A percentile compares a stretch with the other conserved stretches of the same genome.
phyloP scores from a whole-genome alignment of 2,329 filamentous ascomycete species.

The Cyanodermella asteris region DNA sequence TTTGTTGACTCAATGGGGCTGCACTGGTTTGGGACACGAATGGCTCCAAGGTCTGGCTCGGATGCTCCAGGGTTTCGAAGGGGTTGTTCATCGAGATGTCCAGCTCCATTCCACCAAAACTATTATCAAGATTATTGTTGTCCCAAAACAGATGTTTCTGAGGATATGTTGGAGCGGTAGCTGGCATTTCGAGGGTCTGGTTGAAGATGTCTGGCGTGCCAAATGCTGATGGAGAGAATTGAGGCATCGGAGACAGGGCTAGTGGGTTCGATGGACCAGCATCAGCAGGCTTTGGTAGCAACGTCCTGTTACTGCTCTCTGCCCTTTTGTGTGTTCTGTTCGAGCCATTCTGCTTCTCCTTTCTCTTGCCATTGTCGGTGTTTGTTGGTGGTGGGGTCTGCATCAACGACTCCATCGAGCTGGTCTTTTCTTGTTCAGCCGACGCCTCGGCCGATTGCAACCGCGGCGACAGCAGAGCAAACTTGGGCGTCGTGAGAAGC shows the following conservation, averaged over 20 bases:
- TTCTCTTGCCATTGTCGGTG: slow-evolving; percentile 25
- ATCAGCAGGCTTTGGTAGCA: slow-evolving; percentile 1
- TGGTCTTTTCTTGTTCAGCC: too few species aligned
- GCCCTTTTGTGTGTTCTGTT: slow-evolving; percentile 11
- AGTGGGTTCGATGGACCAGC: neutral
- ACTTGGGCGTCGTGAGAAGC: too few species aligned
- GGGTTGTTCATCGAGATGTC: slow-evolving; percentile 7
- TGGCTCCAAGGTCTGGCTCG: slow-evolving; percentile 3
- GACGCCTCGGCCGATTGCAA: too few species aligned
- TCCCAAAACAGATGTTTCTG: slow-evolving; percentile 31
- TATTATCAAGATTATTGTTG: slow-evolving; percentile 6
- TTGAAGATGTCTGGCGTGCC: slow-evolving; percentile 33
- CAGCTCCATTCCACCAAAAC: slow-evolving; percentile 5
- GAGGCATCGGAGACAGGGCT: slow-evolving; percentile 31
- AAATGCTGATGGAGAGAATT: slow-evolving; percentile 36
- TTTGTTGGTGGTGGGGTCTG: slow-evolving; percentile 41
- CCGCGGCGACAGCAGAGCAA: too few species aligned
- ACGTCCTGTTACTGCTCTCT: slow-evolving; percentile 9
- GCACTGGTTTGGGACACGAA: slow-evolving; percentile 4
- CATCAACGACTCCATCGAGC: too few species aligned
- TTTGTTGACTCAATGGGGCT: slow-evolving; percentile 1
- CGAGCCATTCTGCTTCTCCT: slow-evolving; percentile 17
- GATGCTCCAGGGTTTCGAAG: slow-evolving; percentile 5
- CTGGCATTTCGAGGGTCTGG: slow-evolving; percentile 27
- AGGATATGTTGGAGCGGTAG: slow-evolving; percentile 33